Conservation (phyloP, 73 alveolate genomes). For the Tetrahymena malaccensis region DNA sequence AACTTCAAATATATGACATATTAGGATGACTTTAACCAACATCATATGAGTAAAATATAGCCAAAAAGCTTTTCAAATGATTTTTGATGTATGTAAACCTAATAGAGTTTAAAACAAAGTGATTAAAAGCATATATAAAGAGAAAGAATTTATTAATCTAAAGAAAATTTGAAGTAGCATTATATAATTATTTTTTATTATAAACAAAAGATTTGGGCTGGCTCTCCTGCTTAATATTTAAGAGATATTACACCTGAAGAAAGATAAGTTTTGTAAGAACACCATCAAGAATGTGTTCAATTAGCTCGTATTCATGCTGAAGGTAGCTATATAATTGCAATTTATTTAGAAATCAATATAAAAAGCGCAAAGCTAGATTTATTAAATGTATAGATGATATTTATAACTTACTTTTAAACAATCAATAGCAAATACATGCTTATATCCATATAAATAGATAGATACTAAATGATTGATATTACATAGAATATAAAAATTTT, state of each 20-base stretch:
- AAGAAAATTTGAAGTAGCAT: neutral
- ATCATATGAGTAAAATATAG: neutral
- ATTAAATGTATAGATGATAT: neutral
- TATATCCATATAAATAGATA: neutral
- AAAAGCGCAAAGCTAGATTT: neutral
- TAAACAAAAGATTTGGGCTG: slow-evolving; percentile 59
- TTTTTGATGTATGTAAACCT: neutral
- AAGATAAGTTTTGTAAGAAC: slow-evolving; percentile 52
- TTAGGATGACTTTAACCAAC: neutral
- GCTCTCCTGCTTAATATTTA: slow-evolving; percentile 68
- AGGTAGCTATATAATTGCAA: neutral
- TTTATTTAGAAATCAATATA: too few species aligned
- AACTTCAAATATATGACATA: neutral
- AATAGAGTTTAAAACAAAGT: neutral
- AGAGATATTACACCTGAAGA: slow-evolving; percentile 73
- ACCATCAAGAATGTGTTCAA: slow-evolving; percentile 44
- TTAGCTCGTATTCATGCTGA: slow-evolving; percentile 58
- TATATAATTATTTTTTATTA: neutral
- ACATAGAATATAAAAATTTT: neutral
- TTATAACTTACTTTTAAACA: neutral
- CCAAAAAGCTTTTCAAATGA: neutral
- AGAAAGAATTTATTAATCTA: neutral
- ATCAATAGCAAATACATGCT: neutral
- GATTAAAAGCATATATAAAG: neutral
- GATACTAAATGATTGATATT: neutral